These are phyloP conservation scores for Ruellia speciosa DNA, from an alignment of 305 asterid species.

Conservation along the genomic window DNA sequence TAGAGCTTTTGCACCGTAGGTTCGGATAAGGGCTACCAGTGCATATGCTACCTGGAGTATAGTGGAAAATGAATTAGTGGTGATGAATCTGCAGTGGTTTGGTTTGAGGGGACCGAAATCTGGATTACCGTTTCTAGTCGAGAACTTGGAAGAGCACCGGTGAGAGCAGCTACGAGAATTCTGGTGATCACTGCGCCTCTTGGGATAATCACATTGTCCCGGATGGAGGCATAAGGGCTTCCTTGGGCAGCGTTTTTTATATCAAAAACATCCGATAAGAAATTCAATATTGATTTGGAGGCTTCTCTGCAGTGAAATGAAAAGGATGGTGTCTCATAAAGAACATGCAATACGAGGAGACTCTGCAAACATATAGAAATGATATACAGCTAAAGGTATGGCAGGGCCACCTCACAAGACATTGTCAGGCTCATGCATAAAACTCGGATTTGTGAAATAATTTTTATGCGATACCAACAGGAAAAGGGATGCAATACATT, in stretches of 20 bases:
- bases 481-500: too few species aligned
- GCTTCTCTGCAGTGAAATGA: slow-evolving; percentile 77
- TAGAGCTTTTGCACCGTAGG: slow-evolving; percentile 61
- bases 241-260: slow-evolving; percentile 64
- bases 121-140: slow-evolving; percentile 70
- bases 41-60: slow-evolving; percentile 63
- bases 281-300: slow-evolving; percentile 78
- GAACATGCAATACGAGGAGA: too few species aligned
- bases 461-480: too few species aligned
- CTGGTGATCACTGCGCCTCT: slow-evolving; percentile 71
- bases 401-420: too few species aligned
- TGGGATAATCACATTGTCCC: slow-evolving; percentile 75
- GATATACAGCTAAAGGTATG: too few species aligned
- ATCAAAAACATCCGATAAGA: slow-evolving; percentile 79
- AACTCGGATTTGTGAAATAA: too few species aligned
- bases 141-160: slow-evolving; percentile 95
- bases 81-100: not conserved
- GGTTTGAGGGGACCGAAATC: slow-evolving; percentile 6
- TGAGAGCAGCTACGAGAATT: slow-evolving; percentile 73
- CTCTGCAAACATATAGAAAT: too few species aligned
- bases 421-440: too few species aligned
- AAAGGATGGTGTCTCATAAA: not conserved
- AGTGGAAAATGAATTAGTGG: slow-evolving; percentile 1
- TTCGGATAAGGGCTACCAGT: slow-evolving; percentile 62
- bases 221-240: slow-evolving; percentile 49